These are phyloP conservation scores for Ogataea pini DNA, from an alignment of 805 yeast species.

Conservation along the genomic window DNA sequence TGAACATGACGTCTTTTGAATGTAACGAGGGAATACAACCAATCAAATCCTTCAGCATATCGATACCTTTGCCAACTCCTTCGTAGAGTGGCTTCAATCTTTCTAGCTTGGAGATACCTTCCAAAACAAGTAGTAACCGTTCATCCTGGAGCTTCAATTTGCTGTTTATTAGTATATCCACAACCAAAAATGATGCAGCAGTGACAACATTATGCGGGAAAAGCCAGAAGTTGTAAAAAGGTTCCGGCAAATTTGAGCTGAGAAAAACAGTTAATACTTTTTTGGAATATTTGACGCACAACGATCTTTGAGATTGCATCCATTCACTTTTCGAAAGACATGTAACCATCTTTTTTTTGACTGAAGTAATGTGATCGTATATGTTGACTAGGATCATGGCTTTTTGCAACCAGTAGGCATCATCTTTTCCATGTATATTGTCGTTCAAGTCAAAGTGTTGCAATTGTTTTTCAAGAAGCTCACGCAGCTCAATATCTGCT, in stretches of 20 bases:
- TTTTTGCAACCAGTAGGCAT: slow-evolving; percentile 8
- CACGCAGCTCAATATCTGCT: not conserved
- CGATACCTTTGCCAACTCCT: slow-evolving; percentile 3
- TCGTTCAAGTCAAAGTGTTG: slow-evolving; percentile 2
- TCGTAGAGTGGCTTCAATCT: not conserved
- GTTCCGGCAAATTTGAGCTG: not conserved
- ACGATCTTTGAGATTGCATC: not conserved
- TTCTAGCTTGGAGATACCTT: not conserved
- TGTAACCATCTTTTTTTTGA: slow-evolving; percentile 1
- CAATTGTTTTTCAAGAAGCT: not conserved
- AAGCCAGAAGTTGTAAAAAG: slow-evolving; percentile 7
- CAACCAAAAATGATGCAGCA: slow-evolving; percentile 4
- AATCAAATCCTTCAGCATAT: slow-evolving; percentile 7
- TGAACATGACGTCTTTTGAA: not conserved
- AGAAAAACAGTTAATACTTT: not conserved
- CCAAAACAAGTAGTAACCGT: not conserved
- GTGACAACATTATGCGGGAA: slow-evolving; percentile 3
- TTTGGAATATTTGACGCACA: slow-evolving; percentile 1
- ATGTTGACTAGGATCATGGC: not conserved
- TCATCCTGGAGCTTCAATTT: not conserved
- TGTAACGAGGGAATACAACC: slow-evolving; percentile 4
- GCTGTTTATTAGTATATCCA: slow-evolving; percentile 5
- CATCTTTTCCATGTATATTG: not conserved
- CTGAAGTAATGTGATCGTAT: slow-evolving; percentile 1
- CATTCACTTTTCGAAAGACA: slow-evolving; percentile 2